Conservation (phyloP, 2,329 filamentous ascomycete species). For the Gaeumannomyces sp. region DNA sequence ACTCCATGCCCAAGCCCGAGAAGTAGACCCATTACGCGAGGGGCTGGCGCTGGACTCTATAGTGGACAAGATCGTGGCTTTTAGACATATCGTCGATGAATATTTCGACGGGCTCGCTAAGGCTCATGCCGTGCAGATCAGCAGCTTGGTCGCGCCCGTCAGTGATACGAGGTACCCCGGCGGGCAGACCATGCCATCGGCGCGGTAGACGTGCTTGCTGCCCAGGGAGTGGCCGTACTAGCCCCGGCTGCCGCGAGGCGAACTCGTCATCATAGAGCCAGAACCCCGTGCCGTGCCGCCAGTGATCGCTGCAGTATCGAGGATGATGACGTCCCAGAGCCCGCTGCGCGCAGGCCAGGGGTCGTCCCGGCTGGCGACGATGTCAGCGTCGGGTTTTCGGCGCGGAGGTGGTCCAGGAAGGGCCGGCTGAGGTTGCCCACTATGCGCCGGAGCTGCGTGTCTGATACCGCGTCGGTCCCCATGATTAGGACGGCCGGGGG, state of each 20-base stretch:
- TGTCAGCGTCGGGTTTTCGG: slow-evolving; percentile 13
- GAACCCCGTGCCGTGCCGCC: neutral
- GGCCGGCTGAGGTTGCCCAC: slow-evolving; percentile 19
- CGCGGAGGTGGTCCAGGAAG: slow-evolving; percentile 16
- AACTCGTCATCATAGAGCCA: slow-evolving; percentile 14
- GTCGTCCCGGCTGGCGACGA: slow-evolving; percentile 15
- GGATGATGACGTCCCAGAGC: slow-evolving; percentile 19
- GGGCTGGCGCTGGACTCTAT: slow-evolving; percentile 22
- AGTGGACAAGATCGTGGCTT: slow-evolving; percentile 18
- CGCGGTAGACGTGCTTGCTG: slow-evolving; percentile 18
- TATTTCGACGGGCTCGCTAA: slow-evolving; percentile 22
- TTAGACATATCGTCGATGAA: slow-evolving; percentile 19
- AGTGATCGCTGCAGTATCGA: slow-evolving; percentile 20
- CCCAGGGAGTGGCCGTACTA: neutral
- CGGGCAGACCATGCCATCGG: slow-evolving; percentile 20
- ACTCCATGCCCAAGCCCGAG: slow-evolving; percentile 48
- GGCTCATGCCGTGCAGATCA: slow-evolving; percentile 18
- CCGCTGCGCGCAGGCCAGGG: slow-evolving; percentile 17
- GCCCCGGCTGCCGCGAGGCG: neutral
- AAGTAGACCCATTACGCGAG: slow-evolving; percentile 43
- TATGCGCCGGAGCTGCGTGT: slow-evolving; percentile 21
- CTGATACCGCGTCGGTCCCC: slow-evolving; percentile 24
- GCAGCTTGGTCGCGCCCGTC: slow-evolving; percentile 22
- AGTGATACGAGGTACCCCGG: slow-evolving; percentile 22
- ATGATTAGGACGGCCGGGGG: slow-evolving; percentile 19